Conservation (phyloP, 768 basidiomycete genomes). For the Russula foetens region DNA sequence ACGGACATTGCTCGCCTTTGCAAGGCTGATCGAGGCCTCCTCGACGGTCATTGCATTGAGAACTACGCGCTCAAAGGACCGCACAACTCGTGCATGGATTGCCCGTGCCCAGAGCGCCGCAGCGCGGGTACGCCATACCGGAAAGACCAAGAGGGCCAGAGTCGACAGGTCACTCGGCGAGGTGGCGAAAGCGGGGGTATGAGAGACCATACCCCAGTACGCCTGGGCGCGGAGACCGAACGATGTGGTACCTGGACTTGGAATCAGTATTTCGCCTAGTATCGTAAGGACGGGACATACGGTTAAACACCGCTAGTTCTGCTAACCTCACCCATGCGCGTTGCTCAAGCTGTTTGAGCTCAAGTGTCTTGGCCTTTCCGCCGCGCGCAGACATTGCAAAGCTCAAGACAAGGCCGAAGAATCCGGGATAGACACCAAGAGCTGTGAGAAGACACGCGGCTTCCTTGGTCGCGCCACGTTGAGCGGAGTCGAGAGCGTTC, state of each 20-base stretch:
- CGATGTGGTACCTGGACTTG: conserved; percentile 25
- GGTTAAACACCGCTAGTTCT: conserved; percentile 37
- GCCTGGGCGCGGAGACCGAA: conserved; percentile 41
- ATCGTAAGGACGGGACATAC: conserved; percentile 22
- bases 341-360: conserved; percentile 37
- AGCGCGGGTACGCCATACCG: conserved; percentile 38
- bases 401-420: conserved; percentile 30
- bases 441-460: conserved; percentile 32
- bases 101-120: conserved; percentile 37
- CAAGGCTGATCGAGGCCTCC: conserved; percentile 40
- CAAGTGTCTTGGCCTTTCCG: conserved; percentile 26
- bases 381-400: conserved; percentile 23
- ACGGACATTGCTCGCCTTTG: conserved; percentile 24
- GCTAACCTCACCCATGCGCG: conserved; percentile 45
- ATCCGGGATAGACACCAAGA: conserved; percentile 33
- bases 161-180: conserved; percentile 46
- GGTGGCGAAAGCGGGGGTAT: conserved; percentile 32
- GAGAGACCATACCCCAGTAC: conserved; percentile 43
- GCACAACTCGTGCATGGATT: conserved; percentile 25
- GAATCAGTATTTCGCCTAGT: neutral
- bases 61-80: conserved; percentile 48
- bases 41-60: conserved; percentile 43
- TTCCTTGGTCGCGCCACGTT: conserved; percentile 33
- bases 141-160: conserved; percentile 47
- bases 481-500: conserved; percentile 27